These are phyloP conservation scores for Agrocybe pediades DNA, from an alignment of 768 basidiomycete genomes.

Conservation along the genomic window DNA sequence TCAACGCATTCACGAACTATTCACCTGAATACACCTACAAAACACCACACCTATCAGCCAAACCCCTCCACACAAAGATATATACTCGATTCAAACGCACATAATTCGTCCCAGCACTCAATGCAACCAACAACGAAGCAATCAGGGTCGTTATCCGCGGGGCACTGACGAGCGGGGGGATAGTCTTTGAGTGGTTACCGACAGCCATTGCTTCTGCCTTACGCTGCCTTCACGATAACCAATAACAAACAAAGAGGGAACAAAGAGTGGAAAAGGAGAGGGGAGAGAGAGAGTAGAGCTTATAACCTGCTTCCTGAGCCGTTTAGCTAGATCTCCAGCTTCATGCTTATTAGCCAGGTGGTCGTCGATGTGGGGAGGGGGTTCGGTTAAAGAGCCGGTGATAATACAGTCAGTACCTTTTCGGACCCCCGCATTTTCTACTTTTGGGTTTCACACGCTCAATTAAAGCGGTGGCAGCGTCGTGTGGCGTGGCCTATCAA, in stretches of 20 bases:
- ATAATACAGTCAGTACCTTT: no score
- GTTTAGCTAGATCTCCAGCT: not conserved
- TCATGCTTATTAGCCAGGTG: not conserved
- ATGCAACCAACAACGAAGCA: constrained; percentile 58
- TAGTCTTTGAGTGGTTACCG: constrained; percentile 15
- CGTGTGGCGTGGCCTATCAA: not conserved
- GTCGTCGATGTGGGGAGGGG: not conserved
- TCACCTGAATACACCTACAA: constrained; percentile 45
- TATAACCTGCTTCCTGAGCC: no score
- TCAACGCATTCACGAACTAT: no score
- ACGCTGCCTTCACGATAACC: no score
- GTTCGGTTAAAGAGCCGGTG: not conserved
- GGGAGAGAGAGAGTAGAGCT: no score
- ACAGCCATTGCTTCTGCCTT: no score
- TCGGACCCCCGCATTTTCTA: not conserved
- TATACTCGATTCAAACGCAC: constrained; percentile 40
- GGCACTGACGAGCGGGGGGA: constrained; percentile 34
- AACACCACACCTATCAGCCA: constrained; percentile 6
- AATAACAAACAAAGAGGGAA: no score
- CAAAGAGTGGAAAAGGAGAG: no score
- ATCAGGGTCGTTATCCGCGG: constrained; percentile 51
- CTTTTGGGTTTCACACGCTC: not conserved
- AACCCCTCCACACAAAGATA: not conserved
- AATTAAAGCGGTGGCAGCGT: no score
- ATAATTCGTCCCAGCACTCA: constrained; percentile 76